A percentile compares a stretch with the other conserved stretches of the same genome.
Evolutionary conservation across 176 grass and related monocot genomes (phyloP).

Genomic region (Otatea glauca): DNA sequence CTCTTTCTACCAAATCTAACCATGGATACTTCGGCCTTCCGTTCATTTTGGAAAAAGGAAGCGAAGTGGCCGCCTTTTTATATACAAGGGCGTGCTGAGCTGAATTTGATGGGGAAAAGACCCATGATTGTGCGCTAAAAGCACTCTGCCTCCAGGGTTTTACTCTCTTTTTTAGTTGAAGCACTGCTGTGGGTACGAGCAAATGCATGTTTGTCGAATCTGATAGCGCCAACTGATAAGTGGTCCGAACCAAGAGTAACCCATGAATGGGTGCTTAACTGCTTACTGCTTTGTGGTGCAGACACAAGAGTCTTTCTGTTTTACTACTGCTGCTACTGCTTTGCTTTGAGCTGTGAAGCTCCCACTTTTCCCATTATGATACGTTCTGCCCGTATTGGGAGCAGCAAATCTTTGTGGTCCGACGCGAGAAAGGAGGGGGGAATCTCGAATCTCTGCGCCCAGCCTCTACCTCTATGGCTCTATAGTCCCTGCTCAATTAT

Average conservation of each 20-base stretch:
- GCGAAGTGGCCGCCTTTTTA: slow-evolving; percentile 11
- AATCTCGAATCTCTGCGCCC: slow-evolving; percentile 47
- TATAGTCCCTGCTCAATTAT: slow-evolving; percentile 44
- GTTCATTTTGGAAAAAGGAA: slow-evolving; percentile 20
- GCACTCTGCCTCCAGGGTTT: neutral
- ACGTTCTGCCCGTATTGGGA: slow-evolving; percentile 19
- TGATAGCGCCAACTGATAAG: neutral
- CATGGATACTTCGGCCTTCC: slow-evolving; percentile 39
- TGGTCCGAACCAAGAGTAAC: neutral
- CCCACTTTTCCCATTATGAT: slow-evolving; percentile 8
- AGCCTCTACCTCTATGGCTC: neutral
- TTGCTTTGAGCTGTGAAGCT: neutral
- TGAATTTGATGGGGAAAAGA: neutral
- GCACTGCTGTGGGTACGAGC: neutral
- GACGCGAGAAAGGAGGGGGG: slow-evolving; percentile 26
- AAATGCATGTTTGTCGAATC: neutral
- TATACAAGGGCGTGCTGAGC: neutral
- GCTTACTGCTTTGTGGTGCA: neutral
- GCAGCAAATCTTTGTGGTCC: slow-evolving; percentile 27
- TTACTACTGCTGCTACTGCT: neutral
- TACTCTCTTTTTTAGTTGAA: neutral
- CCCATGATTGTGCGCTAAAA: slow-evolving; percentile 17
- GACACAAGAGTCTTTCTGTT: neutral
- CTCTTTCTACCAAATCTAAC: slow-evolving; percentile 54
- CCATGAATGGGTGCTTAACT: neutral